Base-by-base conservation (phyloP, 2,329 filamentous ascomycete species). In the Aureobasidium musti region DNA sequence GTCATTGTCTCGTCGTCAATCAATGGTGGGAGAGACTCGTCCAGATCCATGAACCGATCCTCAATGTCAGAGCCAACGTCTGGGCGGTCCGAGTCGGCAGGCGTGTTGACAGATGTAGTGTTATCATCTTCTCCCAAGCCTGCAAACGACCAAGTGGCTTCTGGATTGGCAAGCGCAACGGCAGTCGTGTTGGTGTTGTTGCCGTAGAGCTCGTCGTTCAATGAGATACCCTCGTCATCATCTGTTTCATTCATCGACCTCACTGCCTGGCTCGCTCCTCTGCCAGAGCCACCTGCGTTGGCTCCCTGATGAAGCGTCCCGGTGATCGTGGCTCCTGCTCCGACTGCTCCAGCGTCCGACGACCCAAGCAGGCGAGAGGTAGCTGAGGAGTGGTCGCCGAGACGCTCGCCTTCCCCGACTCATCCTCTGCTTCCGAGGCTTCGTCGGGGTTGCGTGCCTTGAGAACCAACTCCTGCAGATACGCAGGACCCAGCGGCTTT, bases 311-410 rank as follows among this genome's bases (percentile, higher is more conserved):
- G 66, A 63, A n/a, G 41, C 59, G 57, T 63, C 57, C 47, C 59
- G 57, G 52, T 56, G 66, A 26, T 56, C 13, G 45, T 49, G 54
- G 71, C 79, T 80, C 74, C 86, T 88, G 83, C 89, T 91, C 79
- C 90, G 85, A 83, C 88, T 91, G 83, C 87, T 85, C 84, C 84
- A 86, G 86, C 89, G 90, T 89, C 92, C 91, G 91, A 91, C 89
- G 88, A 94, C 86, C 91, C 91, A 94, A 82, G 88, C 84, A 82
- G 89, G 88, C 89, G 94, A 87, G 87, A 92, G 87, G 84, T 89
- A 89, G 84, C 91, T 89, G 92, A 90, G 86, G 90, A 89, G 87
- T 82, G 87, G 80, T 86, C 91, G 89, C 96, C 91, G 89, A 91
- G 91, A 89, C 87, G 78, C 71, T 82, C 81, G 69, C 81, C 80